phyloP scores from a whole-genome alignment of 2,329 filamentous ascomycete species.

The Trichoderma simmonsii region DNA sequence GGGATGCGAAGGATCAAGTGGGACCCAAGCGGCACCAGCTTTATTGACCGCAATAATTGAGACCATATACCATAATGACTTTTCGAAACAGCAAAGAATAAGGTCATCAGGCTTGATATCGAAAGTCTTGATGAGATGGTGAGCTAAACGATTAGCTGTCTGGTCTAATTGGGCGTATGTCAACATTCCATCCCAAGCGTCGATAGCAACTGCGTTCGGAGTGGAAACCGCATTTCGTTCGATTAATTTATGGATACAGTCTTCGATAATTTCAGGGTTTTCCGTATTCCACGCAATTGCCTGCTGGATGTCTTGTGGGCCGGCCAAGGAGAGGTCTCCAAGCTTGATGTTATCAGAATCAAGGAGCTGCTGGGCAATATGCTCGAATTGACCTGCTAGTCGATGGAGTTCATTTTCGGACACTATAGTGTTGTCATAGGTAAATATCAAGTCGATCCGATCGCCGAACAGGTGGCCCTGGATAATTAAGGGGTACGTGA shows the following conservation, averaged over 20 bases:
- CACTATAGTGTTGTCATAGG: background rate
- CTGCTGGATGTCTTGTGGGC: background rate
- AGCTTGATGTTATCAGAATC: background rate
- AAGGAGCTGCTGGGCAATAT: background rate
- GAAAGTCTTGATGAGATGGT: background rate
- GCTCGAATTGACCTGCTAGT: slow-evolving; percentile 5
- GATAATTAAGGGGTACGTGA: slow-evolving; percentile 6
- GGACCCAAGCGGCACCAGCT: slow-evolving; percentile 26
- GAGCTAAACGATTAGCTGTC: background rate
- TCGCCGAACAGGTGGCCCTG: background rate
- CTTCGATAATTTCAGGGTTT: slow-evolving; percentile 2
- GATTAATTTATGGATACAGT: background rate
- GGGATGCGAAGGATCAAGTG: slow-evolving; percentile 18
- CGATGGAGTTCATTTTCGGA: background rate
- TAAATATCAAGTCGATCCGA: background rate
- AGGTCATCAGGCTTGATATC: background rate
- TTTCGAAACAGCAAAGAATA: slow-evolving; percentile 18
- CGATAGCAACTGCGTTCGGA: background rate
- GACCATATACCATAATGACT: slow-evolving; percentile 23
- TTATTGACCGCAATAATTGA: slow-evolving; percentile 28
- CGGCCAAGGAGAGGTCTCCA: background rate
- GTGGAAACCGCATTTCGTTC: slow-evolving; percentile 28
- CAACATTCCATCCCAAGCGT: slow-evolving; percentile 11
- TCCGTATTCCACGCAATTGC: background rate
- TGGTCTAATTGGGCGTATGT: slow-evolving; percentile 17